Evolutionary conservation across 768 basidiomycete species (phyloP).

Genomic region (Mycena latifolia): DNA sequence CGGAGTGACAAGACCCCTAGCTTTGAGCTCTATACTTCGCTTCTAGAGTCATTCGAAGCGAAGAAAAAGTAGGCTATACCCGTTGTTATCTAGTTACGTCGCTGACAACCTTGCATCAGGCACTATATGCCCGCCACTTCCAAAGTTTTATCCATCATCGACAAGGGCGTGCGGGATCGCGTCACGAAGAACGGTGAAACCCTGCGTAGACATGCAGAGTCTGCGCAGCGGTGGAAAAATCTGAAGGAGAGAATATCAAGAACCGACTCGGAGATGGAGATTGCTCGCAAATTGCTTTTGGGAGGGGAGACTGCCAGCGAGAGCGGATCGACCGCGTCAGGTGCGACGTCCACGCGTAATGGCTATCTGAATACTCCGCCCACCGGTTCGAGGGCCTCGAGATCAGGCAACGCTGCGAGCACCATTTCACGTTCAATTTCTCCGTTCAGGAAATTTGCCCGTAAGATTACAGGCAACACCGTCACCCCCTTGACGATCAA

Average conservation of each 20-base stretch:
- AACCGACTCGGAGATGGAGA: slow-evolving; percentile 88
- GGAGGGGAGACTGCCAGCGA: slow-evolving; percentile 73
- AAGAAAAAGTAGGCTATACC: slow-evolving; percentile 81
- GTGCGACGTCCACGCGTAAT: slow-evolving; percentile 52
- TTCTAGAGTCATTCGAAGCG: slow-evolving; percentile 84
- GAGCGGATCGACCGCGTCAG: slow-evolving; percentile 67
- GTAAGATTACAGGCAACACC: slow-evolving; percentile 68
- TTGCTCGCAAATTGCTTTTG: slow-evolving; percentile 69
- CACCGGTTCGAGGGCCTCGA: slow-evolving; percentile 54
- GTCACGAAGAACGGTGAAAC: slow-evolving; percentile 98
- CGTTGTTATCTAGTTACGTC: slow-evolving; percentile 8
- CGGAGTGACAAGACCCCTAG: slow-evolving; percentile 65
- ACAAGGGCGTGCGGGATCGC: slow-evolving; percentile 93
- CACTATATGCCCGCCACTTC: slow-evolving; percentile 96
- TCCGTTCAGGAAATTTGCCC: slow-evolving; percentile 83
- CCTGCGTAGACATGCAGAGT: slow-evolving; percentile 89
- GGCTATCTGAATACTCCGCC: slow-evolving; percentile 78
- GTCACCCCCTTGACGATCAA: slow-evolving; percentile 63
- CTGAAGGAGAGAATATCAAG: slow-evolving; percentile 83
- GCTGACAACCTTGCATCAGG: slow-evolving; percentile 53
- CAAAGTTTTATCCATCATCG: slow-evolving; percentile 93
- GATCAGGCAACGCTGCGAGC: slow-evolving; percentile 61
- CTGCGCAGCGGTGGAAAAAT: slow-evolving; percentile 86
- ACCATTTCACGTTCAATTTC: slow-evolving; percentile 83
- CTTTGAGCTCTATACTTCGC: slow-evolving; percentile 72